phyloP scores from a whole-genome alignment of 805 yeast species.

The Dipodascus geniculatus region DNA sequence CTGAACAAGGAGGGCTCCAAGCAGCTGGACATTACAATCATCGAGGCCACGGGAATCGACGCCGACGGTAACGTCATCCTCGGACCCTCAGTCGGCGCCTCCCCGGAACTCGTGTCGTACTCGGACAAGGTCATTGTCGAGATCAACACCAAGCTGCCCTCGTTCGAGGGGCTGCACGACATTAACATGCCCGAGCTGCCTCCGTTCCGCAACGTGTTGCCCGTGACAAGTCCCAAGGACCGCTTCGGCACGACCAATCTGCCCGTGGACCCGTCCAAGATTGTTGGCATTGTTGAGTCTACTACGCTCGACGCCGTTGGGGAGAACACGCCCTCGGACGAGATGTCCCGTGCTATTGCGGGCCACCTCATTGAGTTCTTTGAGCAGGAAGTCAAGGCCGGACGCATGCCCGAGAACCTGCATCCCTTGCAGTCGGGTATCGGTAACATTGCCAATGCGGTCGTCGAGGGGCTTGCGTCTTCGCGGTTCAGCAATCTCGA shows the following conservation, averaged over 20 bases:
- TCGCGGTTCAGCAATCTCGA: conserved; percentile 78
- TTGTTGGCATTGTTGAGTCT: conserved; percentile 87
- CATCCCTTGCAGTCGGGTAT: conserved; percentile 96
- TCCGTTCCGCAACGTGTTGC: conserved; percentile 83
- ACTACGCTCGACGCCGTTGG: conserved; percentile 68
- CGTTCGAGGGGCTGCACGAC: conserved; percentile 94
- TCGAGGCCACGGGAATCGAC: conserved; percentile 94
- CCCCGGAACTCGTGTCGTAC: conserved; percentile 82
- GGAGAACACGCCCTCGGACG: conserved; percentile 81
- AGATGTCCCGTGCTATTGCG: conserved; percentile 69
- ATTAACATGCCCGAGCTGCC: conserved; percentile 87
- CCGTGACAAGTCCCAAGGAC: conserved; percentile 66
- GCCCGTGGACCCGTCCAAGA: conserved; percentile 82
- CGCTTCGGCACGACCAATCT: conserved; percentile 62
- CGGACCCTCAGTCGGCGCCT: conserved; percentile 98
- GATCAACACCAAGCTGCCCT: conserved; percentile 85
- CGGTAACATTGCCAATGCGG: conserved; percentile 97
- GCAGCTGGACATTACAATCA: conserved; percentile 67
- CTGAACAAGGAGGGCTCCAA: conserved; percentile 34
- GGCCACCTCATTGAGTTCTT: conserved; percentile 79
- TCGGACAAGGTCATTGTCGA: conserved; percentile 89
- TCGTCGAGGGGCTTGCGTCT: conserved; percentile 85
- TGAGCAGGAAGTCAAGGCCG: conserved; percentile 70
- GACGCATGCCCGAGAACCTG: conserved; percentile 86
- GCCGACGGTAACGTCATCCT: conserved; percentile 91